Base-by-base conservation (phyloP, 116 monocot species). In the Dioscorea cayenensis region DNA sequence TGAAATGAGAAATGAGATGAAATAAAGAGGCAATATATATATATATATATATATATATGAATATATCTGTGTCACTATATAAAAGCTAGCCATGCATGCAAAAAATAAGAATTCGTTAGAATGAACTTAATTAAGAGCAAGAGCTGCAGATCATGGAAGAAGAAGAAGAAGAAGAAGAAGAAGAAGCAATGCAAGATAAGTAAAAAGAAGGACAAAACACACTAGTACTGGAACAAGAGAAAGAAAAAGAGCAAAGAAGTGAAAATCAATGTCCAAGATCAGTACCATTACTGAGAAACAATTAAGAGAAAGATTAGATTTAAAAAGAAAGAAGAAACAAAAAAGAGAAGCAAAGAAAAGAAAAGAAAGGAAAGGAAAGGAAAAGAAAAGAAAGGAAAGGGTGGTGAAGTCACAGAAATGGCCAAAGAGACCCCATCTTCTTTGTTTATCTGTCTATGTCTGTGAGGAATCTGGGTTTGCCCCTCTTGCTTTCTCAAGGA, bases 391-490 rank as follows among this genome's bases (percentile, higher is more conserved):
- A 43, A 49, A 65, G 65, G 38, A 76, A 29, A 65, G 20, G 23
- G 28, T 10, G n/a, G 29, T 14, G 60, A 69, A 70, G 65, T 50
- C 55, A 69, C 55, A 63, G 71, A 77, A 71, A 55, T 59, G 58
- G 19, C 27, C 78, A 72, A 60, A 66, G 62, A 62, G 62, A 35
- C 32, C 32, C 35, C 65, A 28, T 65, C 32, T 12, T 19, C 32
- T 65, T 35, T 73, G 78, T 67, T 77, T 69, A 77, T 20, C 58
- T 74, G 88, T 89, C 86, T 13, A 58, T 78, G 77, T 82, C 81
- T 13, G 60, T 62, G 77, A 77, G 83, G 93, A 93, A 93, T 93
- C 93, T 93, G 77, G 72, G 76, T 77, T 55, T 81, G 32, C 50
- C 75, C 75, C 77, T 78, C 80, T 32, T 64, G 68, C 93, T 93